Conservation (phyloP, 1,139 yeast species). For the Taphrina deformans region DNA sequence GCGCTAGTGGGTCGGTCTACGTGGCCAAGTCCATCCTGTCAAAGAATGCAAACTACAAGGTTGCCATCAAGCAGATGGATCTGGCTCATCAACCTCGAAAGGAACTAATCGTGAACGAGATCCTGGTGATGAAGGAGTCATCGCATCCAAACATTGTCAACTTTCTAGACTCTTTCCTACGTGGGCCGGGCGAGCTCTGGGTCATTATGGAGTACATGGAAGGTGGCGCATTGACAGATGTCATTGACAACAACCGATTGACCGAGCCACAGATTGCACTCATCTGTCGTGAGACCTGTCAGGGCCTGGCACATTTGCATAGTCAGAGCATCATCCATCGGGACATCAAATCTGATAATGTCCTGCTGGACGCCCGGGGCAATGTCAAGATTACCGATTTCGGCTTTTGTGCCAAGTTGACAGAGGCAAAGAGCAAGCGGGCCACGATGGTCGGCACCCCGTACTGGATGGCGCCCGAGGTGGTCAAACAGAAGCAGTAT, state of each 20-base stretch:
- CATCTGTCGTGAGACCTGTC: constrained; percentile 85
- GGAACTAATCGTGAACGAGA: constrained; percentile 89
- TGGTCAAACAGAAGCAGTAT: constrained; percentile 72
- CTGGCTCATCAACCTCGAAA: constrained; percentile 91
- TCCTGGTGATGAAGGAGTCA: constrained; percentile 88
- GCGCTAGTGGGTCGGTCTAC: constrained; percentile 95
- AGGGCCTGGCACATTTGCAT: constrained; percentile 89
- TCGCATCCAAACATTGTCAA: constrained; percentile 90
- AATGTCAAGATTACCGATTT: constrained; percentile 95
- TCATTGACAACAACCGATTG: constrained; percentile 74
- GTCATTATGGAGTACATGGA: constrained; percentile 97
- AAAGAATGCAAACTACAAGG: constrained; percentile 41
- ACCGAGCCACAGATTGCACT: constrained; percentile 91
- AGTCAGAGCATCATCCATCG: constrained; percentile 90
- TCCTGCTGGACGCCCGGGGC: constrained; percentile 78
- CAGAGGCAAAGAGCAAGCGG: constrained; percentile 87
- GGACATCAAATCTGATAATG: constrained; percentile 94
- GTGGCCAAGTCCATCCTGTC: constrained; percentile 57
- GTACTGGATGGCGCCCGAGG: constrained; percentile 99
- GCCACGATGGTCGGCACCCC: constrained; percentile 99
- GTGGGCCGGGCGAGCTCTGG: constrained; percentile 67
- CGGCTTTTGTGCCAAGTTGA: constrained; percentile 95
- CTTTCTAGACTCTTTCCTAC: constrained; percentile 78
- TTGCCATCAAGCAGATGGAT: constrained; percentile 95
- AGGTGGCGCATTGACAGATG: constrained; percentile 84